phyloP scores from a whole-genome alignment of 345 rosid genomes.

The Gossypium anomalum region DNA sequence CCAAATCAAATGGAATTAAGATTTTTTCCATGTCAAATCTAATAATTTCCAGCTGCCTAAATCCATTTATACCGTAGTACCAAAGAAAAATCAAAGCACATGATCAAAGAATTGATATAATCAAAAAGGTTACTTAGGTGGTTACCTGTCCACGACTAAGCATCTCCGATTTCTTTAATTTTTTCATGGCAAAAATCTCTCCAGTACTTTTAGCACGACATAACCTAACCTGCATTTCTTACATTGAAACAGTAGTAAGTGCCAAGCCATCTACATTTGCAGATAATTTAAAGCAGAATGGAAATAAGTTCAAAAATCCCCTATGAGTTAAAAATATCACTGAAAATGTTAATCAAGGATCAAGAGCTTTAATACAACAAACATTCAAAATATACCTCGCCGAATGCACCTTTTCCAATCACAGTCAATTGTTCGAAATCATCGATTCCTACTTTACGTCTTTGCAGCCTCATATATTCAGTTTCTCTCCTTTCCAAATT shows the following conservation, averaged over 20 bases:
- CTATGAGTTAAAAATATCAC: background rate
- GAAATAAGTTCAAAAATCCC: background rate
- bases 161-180: slow-evolving; percentile 94
- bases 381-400: background rate
- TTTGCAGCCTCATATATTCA: background rate
- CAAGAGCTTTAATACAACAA: background rate
- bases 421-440: slow-evolving; percentile 1
- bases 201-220: slow-evolving; percentile 84
- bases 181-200: slow-evolving; percentile 94
- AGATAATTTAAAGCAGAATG: background rate
- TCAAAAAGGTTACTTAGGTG: background rate
- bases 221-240: slow-evolving; percentile 65
- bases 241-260: background rate
- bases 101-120: background rate
- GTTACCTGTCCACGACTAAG: slow-evolving; percentile 98
- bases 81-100: background rate
- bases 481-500: slow-evolving; percentile 3
- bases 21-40: slow-evolving; percentile 1
- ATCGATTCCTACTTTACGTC: background rate
- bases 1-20: background rate
- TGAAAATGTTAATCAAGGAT: background rate
- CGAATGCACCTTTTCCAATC: slow-evolving; percentile 1
- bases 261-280: background rate
- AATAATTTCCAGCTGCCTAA: slow-evolving; percentile 3
- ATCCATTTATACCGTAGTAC: background rate